These are phyloP conservation scores for Corymbia maculata DNA, from an alignment of 345 rosid genomes.

Conservation along the genomic window DNA sequence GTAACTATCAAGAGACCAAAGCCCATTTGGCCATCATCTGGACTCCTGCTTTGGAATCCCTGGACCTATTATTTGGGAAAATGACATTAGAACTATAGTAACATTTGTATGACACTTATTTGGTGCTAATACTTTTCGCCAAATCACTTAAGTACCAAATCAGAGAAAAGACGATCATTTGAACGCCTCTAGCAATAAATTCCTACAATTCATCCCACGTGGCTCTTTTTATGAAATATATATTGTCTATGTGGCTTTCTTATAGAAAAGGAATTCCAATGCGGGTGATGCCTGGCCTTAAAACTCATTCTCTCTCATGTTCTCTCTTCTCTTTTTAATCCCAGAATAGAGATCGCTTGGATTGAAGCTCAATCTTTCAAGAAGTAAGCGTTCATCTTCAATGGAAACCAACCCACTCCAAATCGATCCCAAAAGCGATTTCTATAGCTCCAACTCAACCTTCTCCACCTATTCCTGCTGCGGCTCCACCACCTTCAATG, in stretches of 20 bases:
- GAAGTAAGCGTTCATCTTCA: background rate
- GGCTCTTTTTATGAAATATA: background rate
- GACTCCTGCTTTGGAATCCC: background rate
- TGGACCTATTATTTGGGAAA: background rate
- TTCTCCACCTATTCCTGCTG: background rate
- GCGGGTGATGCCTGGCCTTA: background rate
- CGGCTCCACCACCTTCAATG: background rate
- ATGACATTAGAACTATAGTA: background rate
- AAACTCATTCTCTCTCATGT: background rate
- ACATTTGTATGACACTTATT: too few relatives aligned
- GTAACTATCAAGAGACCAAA: background rate
- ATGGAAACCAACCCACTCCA: background rate
- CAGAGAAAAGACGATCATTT: too few relatives aligned
- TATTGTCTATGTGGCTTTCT: background rate
- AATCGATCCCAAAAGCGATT: background rate
- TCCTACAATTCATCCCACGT: background rate
- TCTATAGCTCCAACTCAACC: background rate
- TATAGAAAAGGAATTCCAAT: background rate
- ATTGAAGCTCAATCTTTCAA: background rate
- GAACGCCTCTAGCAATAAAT: background rate
- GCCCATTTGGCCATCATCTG: background rate
- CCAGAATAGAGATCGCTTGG: background rate
- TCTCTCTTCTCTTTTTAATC: background rate
- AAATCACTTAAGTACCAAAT: too few relatives aligned
- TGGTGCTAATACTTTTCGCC: accelerated